Evolutionary conservation across 176 grass and related monocot genomes (phyloP).

Genomic region (Eleusine coracana): DNA sequence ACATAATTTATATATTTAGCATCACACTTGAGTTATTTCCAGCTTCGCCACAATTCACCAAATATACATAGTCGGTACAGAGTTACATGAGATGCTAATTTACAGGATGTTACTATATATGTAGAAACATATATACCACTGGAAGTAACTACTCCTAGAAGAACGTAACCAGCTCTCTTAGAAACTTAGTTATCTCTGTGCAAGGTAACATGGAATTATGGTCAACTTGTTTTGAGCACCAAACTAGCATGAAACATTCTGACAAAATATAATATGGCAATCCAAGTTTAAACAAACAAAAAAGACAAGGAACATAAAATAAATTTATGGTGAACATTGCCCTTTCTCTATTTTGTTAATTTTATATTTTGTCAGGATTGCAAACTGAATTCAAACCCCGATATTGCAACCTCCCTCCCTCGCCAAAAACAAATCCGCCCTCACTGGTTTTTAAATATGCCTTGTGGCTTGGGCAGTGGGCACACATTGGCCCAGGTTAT

Average conservation of each 20-base stretch:
- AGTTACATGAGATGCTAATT: neutral
- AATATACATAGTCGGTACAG: neutral
- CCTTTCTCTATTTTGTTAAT: neutral
- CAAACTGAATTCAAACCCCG: too few relatives aligned
- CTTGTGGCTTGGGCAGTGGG: too few relatives aligned
- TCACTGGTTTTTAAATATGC: too few relatives aligned
- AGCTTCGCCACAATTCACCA: neutral
- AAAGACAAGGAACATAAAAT: neutral
- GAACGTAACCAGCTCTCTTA: slow-evolving; percentile 9
- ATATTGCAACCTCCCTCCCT: too few relatives aligned
- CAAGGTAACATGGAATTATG: neutral
- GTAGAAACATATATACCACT: slow-evolving; percentile 15
- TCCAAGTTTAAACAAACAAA: neutral
- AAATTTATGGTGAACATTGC: neutral
- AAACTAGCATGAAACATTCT: neutral
- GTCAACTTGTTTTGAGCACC: neutral
- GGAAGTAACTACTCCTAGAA: slow-evolving; percentile 11
- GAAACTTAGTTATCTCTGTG: slow-evolving; percentile 14
- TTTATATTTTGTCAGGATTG: neutral
- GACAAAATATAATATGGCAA: neutral
- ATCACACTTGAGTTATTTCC: too few relatives aligned
- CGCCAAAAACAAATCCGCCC: too few relatives aligned
- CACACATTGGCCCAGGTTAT: too few relatives aligned
- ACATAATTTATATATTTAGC: too few relatives aligned
- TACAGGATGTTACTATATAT: neutral